Evolutionary conservation across 345 rosid genomes (phyloP), one percentile per base, ranked within the genome.

Genomic region (Dimocarpus longan): DNA sequence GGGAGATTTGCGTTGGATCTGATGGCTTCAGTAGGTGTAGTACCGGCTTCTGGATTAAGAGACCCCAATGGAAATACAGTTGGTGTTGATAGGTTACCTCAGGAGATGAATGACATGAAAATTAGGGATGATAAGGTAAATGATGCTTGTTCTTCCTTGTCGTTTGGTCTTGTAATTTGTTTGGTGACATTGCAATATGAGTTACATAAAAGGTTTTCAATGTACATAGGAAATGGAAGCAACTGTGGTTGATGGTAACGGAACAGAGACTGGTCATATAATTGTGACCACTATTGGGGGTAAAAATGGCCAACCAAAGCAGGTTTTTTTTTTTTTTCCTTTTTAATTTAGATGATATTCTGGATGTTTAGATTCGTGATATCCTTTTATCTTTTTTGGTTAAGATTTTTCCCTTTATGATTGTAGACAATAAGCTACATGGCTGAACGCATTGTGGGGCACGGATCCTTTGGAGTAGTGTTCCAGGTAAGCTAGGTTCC

Each of bases 401-500:
- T 43, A 74, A 6, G 32, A 16, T 56, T 42, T 71, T 71, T 71
- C 46, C 44, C 75, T 71, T 21, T 5, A 50, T 79, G 44, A 24
- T 62, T 87, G 75, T 81, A 93, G 97, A 93, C 97, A 37, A 88
- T 91, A 78, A 93, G 97, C 84, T 96, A 94, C 78, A 93, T 96
- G 99, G 99, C 99, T 37, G 99, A 96, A 86, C 94, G 98, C 68
- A 88, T 92, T 24, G 98, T 96, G 64, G 98, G 99, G 66, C 92
- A 91, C 60, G 99, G 99, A 75, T 96, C 99, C 68, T 96, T 96
- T 83, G 99, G 98, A 70, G 89, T 94, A 62, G 99, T 94, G 10
- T 94, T 96, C 80, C 98, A 94, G 97, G 99, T 93, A 50, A 76
- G 70, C 70, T 50, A 60, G 64, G 52, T 50, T 70, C 16, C 18